These are phyloP conservation scores for Halocafeteria seosinensis DNA, from an alignment of 108 stramenopile genomes.

Conservation along the genomic window DNA sequence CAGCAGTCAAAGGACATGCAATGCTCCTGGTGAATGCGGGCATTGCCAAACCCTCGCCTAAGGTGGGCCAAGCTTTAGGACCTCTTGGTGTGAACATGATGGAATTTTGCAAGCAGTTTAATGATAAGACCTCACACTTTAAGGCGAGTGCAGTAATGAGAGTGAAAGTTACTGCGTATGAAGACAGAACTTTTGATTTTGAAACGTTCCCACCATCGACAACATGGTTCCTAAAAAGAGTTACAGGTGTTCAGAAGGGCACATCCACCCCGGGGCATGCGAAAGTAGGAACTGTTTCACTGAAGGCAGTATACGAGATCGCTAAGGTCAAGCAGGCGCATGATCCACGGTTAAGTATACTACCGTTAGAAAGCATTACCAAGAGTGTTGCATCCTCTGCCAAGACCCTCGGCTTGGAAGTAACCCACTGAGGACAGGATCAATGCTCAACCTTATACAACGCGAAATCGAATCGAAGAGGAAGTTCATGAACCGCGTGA, in stretches of 20 bases:
- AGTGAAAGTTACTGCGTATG: conserved; percentile 52
- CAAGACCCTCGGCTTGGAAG: conserved; percentile 50
- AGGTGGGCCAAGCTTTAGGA: conserved; percentile 77
- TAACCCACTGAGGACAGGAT: conserved; percentile 30
- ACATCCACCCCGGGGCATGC: background rate
- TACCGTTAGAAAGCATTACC: conserved; percentile 59
- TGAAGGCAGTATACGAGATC: conserved; percentile 72
- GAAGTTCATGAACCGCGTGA: too few relatives aligned
- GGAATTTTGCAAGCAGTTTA: conserved; percentile 81
- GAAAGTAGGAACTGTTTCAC: conserved; percentile 50
- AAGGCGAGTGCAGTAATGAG: conserved; percentile 50
- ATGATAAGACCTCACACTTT: conserved; percentile 48
- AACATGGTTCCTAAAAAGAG: conserved; percentile 51
- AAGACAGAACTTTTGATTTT: conserved; percentile 62
- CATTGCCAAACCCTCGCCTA: conserved; percentile 53
- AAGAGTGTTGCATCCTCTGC: conserved; percentile 60
- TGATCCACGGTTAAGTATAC: conserved; percentile 54
- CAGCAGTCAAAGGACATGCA: conserved; percentile 9
- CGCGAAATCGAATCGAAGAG: too few relatives aligned
- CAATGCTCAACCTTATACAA: too few relatives aligned
- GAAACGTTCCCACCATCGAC: conserved; percentile 59
- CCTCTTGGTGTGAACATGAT: conserved; percentile 87
- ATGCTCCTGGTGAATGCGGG: conserved; percentile 10
- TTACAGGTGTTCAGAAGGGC: conserved; percentile 52
- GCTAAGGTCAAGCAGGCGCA: conserved; percentile 64